Evolutionary conservation across 2,329 filamentous ascomycete genomes (phyloP).

Genomic region (Fusarium sp.): DNA sequence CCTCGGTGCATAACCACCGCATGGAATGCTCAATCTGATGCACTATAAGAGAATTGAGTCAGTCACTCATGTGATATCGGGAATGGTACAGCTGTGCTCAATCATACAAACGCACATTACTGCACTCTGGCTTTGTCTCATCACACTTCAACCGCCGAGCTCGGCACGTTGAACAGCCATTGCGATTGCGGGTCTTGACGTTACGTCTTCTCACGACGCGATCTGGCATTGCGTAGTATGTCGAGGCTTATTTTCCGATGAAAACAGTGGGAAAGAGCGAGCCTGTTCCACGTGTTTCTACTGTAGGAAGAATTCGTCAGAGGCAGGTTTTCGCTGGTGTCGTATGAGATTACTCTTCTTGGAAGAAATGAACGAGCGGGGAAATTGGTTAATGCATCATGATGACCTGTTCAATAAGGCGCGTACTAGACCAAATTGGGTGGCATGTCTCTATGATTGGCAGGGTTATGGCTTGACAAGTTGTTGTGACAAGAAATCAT

Average conservation of each 20-base stretch:
- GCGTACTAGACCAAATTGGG: background rate
- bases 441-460: too few relatives aligned
- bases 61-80: background rate
- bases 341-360: background rate
- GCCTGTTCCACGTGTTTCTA: background rate
- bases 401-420: too few relatives aligned
- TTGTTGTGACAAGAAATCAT: background rate
- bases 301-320: background rate
- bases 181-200: conserved; percentile 28
- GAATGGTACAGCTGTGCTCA: background rate
- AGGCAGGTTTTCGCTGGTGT: background rate
- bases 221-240: conserved; percentile 1
- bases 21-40: conserved; percentile 14
- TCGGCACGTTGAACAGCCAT: conserved; percentile 29
- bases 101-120: conserved; percentile 5
- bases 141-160: conserved; percentile 30
- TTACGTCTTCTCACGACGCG: conserved; percentile 16
- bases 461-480: background rate
- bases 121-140: conserved; percentile 27
- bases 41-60: background rate
- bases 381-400: background rate
- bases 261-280: conserved; percentile 8
- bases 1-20: conserved; percentile 28
- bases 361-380: background rate
- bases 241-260: background rate